Base-by-base conservation (phyloP, 2,329 filamentous ascomycete genomes). In the Aspergillus floridensis region DNA sequence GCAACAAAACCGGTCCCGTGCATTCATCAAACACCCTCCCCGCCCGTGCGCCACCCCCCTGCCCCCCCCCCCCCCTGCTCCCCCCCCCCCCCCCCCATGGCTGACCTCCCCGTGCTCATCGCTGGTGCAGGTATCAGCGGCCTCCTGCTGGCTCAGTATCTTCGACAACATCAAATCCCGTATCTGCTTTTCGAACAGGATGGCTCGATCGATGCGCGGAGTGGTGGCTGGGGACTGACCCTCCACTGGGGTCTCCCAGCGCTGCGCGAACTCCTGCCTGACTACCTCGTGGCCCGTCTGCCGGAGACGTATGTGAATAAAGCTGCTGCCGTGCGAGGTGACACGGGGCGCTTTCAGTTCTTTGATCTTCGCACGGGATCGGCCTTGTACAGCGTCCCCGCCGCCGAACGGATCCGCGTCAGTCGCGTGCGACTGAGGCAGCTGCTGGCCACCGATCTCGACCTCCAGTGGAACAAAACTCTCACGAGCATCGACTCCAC, bases 161-260 rank as follows among this genome's bases (percentile, higher is more conserved):
- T 80, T 10, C 70, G 71, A 53, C 73, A 69, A 32, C 63, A 68
- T 16, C 65, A 63, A 16, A 61, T 79, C 2, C 65, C 70, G 0
- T 79, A 74, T 53, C 65, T 68, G 44, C 68, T 80, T 52, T 79
- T 76, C 56, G 77, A 80, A 53, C 73, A 74, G 12, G 77, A 79
- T 64, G 64, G 66, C 5, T 77, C 81, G 46, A 74, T 82, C 47
- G 75, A 71, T 58, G 77, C 77, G 29, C 82, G 80, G 32, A 82
- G 74, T 21, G 75, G 79, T 4, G 85, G 86, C 62, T 88, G 86
- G 87, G 86, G 85, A 3, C 74, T 88, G 58, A 88, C 85, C 0
- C 75, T 88, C 58, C 84, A 88, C 68, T 88, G 85, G 85, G 84
- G 82, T 4, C 77, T 87, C 10, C 77, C 81, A 0, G 78, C 77